A percentile compares a stretch with the other conserved stretches of the same genome.
phyloP scores from a whole-genome alignment of 202 grass and related monocot species.

The Alloteropsis angusta region DNA sequence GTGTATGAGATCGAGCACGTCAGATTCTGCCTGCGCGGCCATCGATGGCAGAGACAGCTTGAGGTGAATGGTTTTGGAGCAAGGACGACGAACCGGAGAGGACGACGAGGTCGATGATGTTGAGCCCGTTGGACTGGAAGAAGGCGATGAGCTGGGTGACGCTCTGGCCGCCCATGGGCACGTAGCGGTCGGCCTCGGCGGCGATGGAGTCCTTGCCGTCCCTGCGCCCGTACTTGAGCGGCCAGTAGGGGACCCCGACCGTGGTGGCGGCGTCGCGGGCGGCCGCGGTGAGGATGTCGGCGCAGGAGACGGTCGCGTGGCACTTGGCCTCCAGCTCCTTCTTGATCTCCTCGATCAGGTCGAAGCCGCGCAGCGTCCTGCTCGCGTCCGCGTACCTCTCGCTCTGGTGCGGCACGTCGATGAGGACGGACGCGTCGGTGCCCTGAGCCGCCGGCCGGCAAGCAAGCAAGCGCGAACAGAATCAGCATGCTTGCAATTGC shows the following conservation, averaged over 20 bases:
- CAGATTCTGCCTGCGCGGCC: too few species aligned
- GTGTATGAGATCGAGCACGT: too few species aligned
- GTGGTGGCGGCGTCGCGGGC: constrained; percentile 44
- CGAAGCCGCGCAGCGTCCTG: constrained; percentile 59
- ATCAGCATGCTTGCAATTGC: neutral
- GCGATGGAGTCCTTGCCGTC: constrained; percentile 36
- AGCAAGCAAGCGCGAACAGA: neutral
- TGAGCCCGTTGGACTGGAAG: constrained; percentile 59
- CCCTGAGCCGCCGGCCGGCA: constrained; percentile 29
- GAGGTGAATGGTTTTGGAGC: too few species aligned
- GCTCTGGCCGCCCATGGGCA: constrained; percentile 53
- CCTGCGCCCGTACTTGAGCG: constrained; percentile 55
- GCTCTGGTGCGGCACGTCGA: constrained; percentile 33
- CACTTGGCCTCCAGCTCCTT: constrained; percentile 43
- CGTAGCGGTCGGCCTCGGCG: constrained; percentile 32
- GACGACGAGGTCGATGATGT: constrained; percentile 48
- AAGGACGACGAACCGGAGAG: constrained; percentile 24
- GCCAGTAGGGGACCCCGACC: constrained; percentile 47
- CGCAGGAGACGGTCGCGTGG: constrained; percentile 61
- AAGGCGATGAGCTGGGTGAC: constrained; percentile 54
- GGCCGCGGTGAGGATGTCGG: constrained; percentile 68
- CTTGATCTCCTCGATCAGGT: constrained; percentile 63
- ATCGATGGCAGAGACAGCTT: too few species aligned
- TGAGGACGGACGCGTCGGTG: constrained; percentile 57
- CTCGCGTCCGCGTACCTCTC: constrained; percentile 52